Base-by-base conservation (phyloP, 139 green algal species). In the Tetraselmis chui region DNA sequence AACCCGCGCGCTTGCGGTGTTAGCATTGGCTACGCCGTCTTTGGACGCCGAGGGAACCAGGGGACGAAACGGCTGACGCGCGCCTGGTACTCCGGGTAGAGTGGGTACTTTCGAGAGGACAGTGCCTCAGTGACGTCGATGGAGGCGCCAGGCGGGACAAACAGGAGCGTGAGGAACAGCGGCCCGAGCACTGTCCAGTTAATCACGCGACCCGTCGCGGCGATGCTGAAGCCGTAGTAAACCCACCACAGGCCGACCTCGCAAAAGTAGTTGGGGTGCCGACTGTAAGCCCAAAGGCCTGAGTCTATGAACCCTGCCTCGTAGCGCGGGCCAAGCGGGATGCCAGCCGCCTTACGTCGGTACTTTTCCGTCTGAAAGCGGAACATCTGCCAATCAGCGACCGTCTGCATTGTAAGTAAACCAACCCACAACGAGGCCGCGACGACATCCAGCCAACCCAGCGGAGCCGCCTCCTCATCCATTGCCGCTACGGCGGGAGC, bases 201-300 rank as follows among this genome's bases (percentile, higher is more conserved):
- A 11, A 79, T 5, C 45, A 5, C 5, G 11, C 11, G 11, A 18
- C 45, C 45, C 5, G 75, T 32, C 5, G 75, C 28, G 28, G 75
- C 5, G 18, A 79, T 23, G 75, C 18, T 29, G 75, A 79, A 79
- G 75, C 18, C 18, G 75, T 79, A 79, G 23, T 29, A 79, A 2
- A 30, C 28, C 75, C 75, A 79, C 75, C 75, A 79, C 5, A 79
- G 28, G 5, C 18, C 28, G 28, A 32, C 28, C 75, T 79, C 75
- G 28, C 28, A 30, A 22, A 79, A 79, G 75, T 32, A 79, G 75
- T 79, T 79, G 28, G 75, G 75, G 75, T 79, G 75, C 75, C 75
- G 28, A 23, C 28, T 32, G 75, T 79, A 79, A 11, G 28, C 28
- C 28, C 28, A 79, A 11, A 79, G 75, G 28, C 75, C 75, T 11